Evolutionary conservation across 2,329 filamentous ascomycete genomes (phyloP).

Genomic region (Talaromyces sp.): DNA sequence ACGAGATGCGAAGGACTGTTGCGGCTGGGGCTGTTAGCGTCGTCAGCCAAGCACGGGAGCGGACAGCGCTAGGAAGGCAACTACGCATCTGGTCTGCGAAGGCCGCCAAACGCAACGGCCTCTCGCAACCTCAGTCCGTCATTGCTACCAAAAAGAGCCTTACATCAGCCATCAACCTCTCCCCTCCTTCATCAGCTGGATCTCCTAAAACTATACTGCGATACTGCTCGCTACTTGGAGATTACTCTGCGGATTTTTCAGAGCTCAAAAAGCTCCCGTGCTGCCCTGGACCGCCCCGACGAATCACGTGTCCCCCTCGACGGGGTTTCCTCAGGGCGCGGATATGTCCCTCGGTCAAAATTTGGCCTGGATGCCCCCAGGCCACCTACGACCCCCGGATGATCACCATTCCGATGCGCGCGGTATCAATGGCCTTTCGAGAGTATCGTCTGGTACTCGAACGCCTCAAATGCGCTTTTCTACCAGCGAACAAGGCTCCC

Average conservation of each 20-base stretch:
- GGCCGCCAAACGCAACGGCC: constrained; percentile 14
- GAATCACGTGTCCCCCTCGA: constrained; percentile 42
- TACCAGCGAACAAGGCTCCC: constrained; percentile 44
- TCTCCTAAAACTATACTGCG: constrained; percentile 29
- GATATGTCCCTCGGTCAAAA: constrained; percentile 66
- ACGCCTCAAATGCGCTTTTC: constrained; percentile 45
- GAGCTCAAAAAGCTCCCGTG: constrained; percentile 23
- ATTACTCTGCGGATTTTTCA: constrained; percentile 34
- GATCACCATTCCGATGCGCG: constrained; percentile 48
- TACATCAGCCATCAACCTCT: constrained; percentile 39
- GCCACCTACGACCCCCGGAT: constrained; percentile 58
- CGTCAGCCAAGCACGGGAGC: constrained; percentile 15
- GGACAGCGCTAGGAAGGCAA: constrained; percentile 19
- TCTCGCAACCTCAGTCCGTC: constrained; percentile 24
- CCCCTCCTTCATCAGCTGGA: constrained; percentile 33
- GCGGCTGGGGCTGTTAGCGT: not conserved
- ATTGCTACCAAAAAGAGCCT: constrained; percentile 38
- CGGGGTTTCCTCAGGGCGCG: constrained; percentile 42
- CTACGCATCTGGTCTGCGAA: constrained; percentile 30
- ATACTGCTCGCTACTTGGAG: constrained; percentile 21
- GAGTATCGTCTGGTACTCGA: constrained; percentile 42
- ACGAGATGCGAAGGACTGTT: not conserved
- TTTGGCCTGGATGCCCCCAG: constrained; percentile 64
- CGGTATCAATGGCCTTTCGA: constrained; percentile 43
- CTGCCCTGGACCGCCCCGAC: constrained; percentile 31